Percentiles rank a stretch among this genome's conserved stretches.
Evolutionary conservation across 2,329 filamentous ascomycete species (phyloP).

Genomic region (Xylaria arbuscula): DNA sequence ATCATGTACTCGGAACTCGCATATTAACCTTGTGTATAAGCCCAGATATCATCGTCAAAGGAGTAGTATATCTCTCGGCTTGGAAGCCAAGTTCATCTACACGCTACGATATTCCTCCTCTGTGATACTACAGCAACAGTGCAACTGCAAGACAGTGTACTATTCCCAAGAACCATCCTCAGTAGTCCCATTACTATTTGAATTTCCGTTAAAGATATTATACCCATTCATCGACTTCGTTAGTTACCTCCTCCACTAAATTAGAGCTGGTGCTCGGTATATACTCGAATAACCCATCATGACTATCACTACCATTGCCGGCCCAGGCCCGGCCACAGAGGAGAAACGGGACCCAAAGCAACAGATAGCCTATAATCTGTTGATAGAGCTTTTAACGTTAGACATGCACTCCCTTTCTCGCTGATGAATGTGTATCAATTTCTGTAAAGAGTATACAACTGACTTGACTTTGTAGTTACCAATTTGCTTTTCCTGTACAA

Average conservation of each 20-base stretch:
- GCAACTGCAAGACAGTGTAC: constrained; percentile 1
- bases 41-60: not conserved
- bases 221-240: not conserved
- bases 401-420: not conserved
- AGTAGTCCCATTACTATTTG: not conserved
- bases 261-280: not conserved
- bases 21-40: constrained; percentile 13
- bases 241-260: not conserved
- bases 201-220: not conserved
- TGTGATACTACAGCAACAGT: constrained; percentile 10
- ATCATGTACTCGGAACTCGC: constrained; percentile 13
- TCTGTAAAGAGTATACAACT: not conserved
- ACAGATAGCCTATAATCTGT: constrained; percentile 33
- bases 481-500: constrained; percentile 39
- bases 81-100: constrained; percentile 6
- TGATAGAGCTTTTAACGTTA: constrained; percentile 38
- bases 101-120: not conserved
- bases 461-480: constrained; percentile 23
- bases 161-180: not conserved
- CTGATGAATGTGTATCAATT: not conserved
- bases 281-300: constrained; percentile 22
- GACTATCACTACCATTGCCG: constrained; percentile 13
- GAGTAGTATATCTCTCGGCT: constrained; percentile 3
- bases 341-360: constrained; percentile 26
- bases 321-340: not conserved